Conservation (phyloP, 805 yeast genomes). For the Saccharomycopsis javanensis region DNA sequence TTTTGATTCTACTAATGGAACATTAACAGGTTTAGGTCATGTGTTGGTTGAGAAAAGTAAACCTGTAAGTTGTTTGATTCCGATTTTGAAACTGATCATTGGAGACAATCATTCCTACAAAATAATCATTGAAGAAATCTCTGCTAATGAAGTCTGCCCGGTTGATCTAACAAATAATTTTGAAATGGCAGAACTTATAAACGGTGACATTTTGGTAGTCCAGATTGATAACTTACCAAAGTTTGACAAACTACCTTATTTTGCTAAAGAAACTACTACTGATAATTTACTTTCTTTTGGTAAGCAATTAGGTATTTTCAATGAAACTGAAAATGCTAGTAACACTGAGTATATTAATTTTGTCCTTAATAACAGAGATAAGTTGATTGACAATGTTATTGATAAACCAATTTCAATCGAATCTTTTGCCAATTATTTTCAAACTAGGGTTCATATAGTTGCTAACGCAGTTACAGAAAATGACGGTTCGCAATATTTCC, state of each 20-base stretch:
- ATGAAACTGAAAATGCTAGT: not conserved
- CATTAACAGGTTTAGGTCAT: conserved; percentile 60
- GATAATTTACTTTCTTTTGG: conserved; percentile 2
- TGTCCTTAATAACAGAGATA: conserved; percentile 14
- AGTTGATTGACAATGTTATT: conserved; percentile 13
- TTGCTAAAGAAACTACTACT: not conserved
- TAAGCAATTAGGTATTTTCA: not conserved
- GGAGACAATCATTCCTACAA: conserved; percentile 24
- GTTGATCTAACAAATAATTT: conserved; percentile 34
- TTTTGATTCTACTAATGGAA: conserved; percentile 48
- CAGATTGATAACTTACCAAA: conserved; percentile 24
- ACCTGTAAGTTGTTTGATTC: conserved; percentile 31
- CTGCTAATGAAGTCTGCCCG: conserved; percentile 29
- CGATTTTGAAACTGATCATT: conserved; percentile 33
- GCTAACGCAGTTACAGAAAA: conserved; percentile 34
- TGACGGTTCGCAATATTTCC: conserved; percentile 16
- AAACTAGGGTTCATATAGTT: conserved; percentile 51
- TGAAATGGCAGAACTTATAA: conserved; percentile 47
- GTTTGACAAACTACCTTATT: conserved; percentile 8
- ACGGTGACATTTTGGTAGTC: conserved; percentile 53
- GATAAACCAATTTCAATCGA: conserved; percentile 11
- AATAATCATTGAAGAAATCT: not conserved
- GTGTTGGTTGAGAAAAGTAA: conserved; percentile 41
- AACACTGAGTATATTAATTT: not conserved
- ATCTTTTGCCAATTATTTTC: conserved; percentile 45